A percentile compares a stretch with the other conserved stretches of the same genome.
phyloP scores from a whole-genome alignment of 2,329 filamentous ascomycete species.

The Penicillium sp. region DNA sequence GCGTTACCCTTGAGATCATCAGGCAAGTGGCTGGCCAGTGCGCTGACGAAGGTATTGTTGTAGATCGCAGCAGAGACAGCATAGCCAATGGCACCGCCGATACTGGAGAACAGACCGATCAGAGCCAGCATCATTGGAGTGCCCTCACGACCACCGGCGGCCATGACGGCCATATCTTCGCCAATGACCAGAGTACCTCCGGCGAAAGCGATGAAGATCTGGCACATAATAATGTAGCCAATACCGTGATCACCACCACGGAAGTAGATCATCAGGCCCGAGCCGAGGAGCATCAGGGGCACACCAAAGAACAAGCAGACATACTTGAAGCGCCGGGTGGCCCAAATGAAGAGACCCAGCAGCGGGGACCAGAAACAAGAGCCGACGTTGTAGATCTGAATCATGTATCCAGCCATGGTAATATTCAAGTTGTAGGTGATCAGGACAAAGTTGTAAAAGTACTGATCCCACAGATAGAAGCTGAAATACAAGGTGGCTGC shows the following conservation, averaged over 20 bases:
- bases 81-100: constrained; percentile 20
- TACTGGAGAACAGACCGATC: constrained; percentile 20
- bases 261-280: constrained; percentile 24
- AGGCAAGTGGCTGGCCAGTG: constrained; percentile 16
- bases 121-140: constrained; percentile 22
- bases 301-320: constrained; percentile 16
- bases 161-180: constrained; percentile 22
- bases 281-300: constrained; percentile 19
- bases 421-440: constrained; percentile 19
- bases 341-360: constrained; percentile 18
- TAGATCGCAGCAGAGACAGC: constrained; percentile 24
- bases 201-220: constrained; percentile 21
- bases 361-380: constrained; percentile 19
- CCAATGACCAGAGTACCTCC: constrained; percentile 21
- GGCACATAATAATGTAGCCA: constrained; percentile 17
- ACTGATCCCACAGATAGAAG: constrained; percentile 25
- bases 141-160: constrained; percentile 18
- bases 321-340: constrained; percentile 19
- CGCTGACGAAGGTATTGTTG: constrained; percentile 19
- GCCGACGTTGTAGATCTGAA: constrained; percentile 22
- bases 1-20: constrained; percentile 14
- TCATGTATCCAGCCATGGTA: constrained; percentile 20
- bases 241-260: constrained; percentile 16
- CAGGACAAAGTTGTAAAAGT: constrained; percentile 21
- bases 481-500: constrained; percentile 19